Percentiles rank a stretch among this genome's conserved stretches.
Conservation (phyloP, 192 early-diverging fungal species). For the Coemansia sp. region DNA sequence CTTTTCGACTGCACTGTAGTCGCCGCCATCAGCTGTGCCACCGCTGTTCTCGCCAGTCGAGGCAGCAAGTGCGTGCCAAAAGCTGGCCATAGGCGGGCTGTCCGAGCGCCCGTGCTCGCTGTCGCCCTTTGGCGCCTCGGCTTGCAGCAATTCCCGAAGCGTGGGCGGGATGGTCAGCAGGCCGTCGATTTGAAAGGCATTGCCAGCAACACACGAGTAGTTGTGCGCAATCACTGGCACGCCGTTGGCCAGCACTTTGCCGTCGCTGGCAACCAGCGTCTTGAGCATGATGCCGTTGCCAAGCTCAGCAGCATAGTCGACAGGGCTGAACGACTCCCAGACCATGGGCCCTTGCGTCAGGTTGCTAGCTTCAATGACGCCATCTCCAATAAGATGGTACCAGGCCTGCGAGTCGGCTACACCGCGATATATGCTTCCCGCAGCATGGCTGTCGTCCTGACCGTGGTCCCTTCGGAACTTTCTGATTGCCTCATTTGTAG, state of each 20-base stretch:
- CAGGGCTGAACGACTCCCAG: slow-evolving; percentile 46
- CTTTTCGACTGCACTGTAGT: slow-evolving; percentile 31
- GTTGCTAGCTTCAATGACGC: slow-evolving; percentile 11
- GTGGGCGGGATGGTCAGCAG: slow-evolving; percentile 45
- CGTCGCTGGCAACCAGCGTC: slow-evolving; percentile 16
- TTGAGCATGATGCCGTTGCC: slow-evolving; percentile 42
- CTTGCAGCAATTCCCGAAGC: slow-evolving; percentile 32
- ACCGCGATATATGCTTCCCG: slow-evolving; percentile 29
- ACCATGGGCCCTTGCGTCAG: slow-evolving; percentile 32
- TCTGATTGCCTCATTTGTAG: slow-evolving; percentile 60
- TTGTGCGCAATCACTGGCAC: slow-evolving; percentile 32
- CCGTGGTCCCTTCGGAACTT: slow-evolving; percentile 33
- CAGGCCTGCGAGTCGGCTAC: slow-evolving; percentile 48
- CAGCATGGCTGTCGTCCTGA: slow-evolving; percentile 1
- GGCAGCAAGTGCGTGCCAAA: neutral
- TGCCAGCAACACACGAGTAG: slow-evolving; percentile 45
- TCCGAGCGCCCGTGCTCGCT: neutral
- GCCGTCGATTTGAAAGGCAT: slow-evolving; percentile 37
- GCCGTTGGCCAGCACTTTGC: slow-evolving; percentile 29
- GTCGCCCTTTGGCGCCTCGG: slow-evolving; percentile 1
- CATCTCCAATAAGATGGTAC: slow-evolving; percentile 54
- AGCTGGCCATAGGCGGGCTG: neutral
- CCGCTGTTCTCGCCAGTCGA: neutral
- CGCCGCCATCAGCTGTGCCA: slow-evolving; percentile 1
- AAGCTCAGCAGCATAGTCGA: neutral